Conservation (phyloP, 495 filamentous ascomycete species). For the Penicillium taxi region DNA sequence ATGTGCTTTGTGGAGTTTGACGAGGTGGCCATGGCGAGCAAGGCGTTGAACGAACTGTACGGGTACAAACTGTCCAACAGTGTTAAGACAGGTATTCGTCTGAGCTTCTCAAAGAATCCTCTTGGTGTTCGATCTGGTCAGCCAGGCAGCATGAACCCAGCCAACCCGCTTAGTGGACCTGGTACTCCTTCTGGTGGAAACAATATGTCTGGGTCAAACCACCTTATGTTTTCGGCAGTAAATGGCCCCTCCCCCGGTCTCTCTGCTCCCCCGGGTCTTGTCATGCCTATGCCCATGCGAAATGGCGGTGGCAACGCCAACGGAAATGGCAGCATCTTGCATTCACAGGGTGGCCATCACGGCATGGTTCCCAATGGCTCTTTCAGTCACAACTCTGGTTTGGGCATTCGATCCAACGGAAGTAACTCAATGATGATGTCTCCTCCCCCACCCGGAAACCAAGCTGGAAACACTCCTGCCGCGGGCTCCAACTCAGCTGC, state of each 20-base stretch:
- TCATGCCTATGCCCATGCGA: conserved; percentile 30
- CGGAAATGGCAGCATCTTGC: conserved; percentile 30
- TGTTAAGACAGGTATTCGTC: conserved; percentile 91
- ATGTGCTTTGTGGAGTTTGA: conserved; percentile 99
- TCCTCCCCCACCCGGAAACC: conserved; percentile 30
- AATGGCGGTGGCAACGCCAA: too few species aligned
- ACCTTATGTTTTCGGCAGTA: conserved; percentile 58
- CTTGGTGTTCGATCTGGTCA: conserved; percentile 83
- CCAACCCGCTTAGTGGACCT: conserved; percentile 43
- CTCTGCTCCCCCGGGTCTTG: conserved; percentile 58
- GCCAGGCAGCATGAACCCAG: conserved; percentile 44
- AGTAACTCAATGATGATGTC: conserved; percentile 39
- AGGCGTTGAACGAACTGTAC: conserved; percentile 86
- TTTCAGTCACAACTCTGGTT: conserved; percentile 38
- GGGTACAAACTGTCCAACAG: conserved; percentile 84
- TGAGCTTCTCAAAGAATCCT: conserved; percentile 97
- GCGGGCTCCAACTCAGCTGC: conserved; percentile 33
- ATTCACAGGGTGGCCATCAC: conserved; percentile 27
- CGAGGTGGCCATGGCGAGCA: conserved; percentile 87
- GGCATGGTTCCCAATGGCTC: conserved; percentile 30
- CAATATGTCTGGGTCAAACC: conserved; percentile 50
- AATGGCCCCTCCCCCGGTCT: conserved; percentile 71
- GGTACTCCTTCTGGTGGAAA: conserved; percentile 38
- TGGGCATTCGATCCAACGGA: conserved; percentile 37
- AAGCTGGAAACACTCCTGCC: too few species aligned